Conservation (phyloP, 805 yeast genomes). For the Lachancea sp. region DNA sequence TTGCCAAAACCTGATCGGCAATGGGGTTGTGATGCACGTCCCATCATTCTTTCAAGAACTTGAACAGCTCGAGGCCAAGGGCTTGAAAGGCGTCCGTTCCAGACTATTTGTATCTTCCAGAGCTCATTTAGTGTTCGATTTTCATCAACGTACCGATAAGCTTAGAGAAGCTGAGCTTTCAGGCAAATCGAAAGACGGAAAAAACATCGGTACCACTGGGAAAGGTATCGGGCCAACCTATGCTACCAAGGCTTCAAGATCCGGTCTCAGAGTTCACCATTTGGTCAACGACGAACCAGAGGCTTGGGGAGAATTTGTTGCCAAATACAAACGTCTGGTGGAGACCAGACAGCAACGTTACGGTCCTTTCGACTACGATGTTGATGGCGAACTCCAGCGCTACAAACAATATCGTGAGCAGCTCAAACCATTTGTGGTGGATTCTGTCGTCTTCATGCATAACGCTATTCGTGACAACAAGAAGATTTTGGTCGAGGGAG, state of each 20-base stretch:
- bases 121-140: constrained; percentile 94
- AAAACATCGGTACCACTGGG: constrained; percentile 96
- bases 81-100: constrained; percentile 50
- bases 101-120: constrained; percentile 85
- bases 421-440: constrained; percentile 87
- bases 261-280: constrained; percentile 96
- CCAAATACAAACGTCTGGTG: constrained; percentile 67
- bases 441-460: constrained; percentile 80
- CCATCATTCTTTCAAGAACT: constrained; percentile 90
- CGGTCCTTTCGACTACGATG: constrained; percentile 86
- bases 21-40: constrained; percentile 93
- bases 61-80: constrained; percentile 72
- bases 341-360: constrained; percentile 82
- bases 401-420: constrained; percentile 69
- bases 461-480: constrained; percentile 68
- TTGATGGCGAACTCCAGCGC: constrained; percentile 69
- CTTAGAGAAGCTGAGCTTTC: constrained; percentile 88
- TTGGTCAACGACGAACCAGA: constrained; percentile 82
- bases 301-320: constrained; percentile 88
- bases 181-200: constrained; percentile 42
- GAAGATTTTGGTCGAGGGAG: constrained; percentile 93
- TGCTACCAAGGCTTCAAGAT: constrained; percentile 92
- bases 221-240: constrained; percentile 99
- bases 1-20: constrained; percentile 84
- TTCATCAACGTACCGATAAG: constrained; percentile 96